phyloP scores from a whole-genome alignment of 306 rosid genomes.

The Glycine latifolia region DNA sequence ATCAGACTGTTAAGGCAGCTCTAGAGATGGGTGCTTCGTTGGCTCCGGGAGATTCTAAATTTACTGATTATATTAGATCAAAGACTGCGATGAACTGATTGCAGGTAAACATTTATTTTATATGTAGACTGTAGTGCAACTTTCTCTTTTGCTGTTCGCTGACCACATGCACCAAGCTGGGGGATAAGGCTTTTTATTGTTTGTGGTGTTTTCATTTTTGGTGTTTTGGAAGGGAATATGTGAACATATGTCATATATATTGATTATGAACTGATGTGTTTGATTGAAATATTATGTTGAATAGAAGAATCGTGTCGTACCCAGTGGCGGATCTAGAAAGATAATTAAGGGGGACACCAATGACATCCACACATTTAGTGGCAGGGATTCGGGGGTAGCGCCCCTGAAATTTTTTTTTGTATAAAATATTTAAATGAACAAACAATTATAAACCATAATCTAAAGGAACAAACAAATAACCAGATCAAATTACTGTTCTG shows the following conservation, averaged over 20 bases:
- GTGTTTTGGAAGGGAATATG: constrained; percentile 4
- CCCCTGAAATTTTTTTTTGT: no score
- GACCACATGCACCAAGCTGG: background rate
- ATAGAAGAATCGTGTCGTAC: constrained; percentile 63
- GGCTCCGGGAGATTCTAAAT: constrained; percentile 58
- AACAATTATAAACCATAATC: no score
- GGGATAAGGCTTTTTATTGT: background rate
- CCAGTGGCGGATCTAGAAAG: no score
- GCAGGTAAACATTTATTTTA: constrained; percentile 55
- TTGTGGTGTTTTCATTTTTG: background rate
- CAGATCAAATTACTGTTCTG: no score
- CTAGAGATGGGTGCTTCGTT: constrained; percentile 66
- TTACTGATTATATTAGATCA: constrained; percentile 56
- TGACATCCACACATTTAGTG: no score
- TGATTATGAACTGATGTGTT: constrained; percentile 11
- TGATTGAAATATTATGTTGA: constrained; percentile 28
- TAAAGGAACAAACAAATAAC: no score
- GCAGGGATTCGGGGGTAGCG: no score
- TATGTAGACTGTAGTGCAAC: background rate
- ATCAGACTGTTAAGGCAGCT: constrained; percentile 75
- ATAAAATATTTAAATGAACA: no score
- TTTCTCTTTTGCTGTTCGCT: background rate
- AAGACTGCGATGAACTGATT: constrained; percentile 63
- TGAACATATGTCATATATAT: background rate
- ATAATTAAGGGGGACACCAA: no score